Evolutionary conservation across 345 rosid genomes (phyloP).

Genomic region (Mallotus nudiflorus): DNA sequence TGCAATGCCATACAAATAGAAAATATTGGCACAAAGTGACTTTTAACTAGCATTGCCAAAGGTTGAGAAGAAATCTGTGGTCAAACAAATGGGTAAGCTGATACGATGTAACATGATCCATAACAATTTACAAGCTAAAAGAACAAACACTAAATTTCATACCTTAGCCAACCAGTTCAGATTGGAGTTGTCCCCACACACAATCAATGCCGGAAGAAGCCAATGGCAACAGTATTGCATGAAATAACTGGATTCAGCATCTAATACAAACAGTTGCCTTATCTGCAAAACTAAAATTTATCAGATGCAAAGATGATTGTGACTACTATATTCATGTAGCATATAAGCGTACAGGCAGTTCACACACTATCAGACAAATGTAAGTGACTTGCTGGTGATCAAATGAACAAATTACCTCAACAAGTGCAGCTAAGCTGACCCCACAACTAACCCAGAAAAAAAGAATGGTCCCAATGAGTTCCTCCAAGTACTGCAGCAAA

Average conservation of each 20-base stretch:
- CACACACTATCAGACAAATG: slow-evolving; percentile 12
- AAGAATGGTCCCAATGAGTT: slow-evolving; percentile 74
- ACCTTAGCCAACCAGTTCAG: slow-evolving; percentile 84
- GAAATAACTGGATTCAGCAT: slow-evolving; percentile 70
- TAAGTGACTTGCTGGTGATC: slow-evolving; percentile 9
- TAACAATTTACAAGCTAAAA: neutral
- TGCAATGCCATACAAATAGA: slow-evolving; percentile 73
- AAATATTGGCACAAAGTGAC: slow-evolving; percentile 85
- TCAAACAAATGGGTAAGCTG: slow-evolving; percentile 23
- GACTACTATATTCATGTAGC: neutral
- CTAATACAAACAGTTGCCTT: slow-evolving; percentile 59
- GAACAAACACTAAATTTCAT: neutral
- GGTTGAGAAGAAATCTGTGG: slow-evolving; percentile 73
- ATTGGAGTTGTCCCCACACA: slow-evolving; percentile 57
- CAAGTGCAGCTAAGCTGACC: slow-evolving; percentile 81
- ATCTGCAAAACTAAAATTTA: slow-evolving; percentile 44
- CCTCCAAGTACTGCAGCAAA: slow-evolving; percentile 76
- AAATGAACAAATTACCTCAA: slow-evolving; percentile 60
- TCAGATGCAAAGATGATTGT: neutral
- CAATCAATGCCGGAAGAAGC: slow-evolving; percentile 86
- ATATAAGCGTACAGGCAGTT: neutral
- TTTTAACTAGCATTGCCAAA: slow-evolving; percentile 52
- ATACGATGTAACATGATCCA: neutral
- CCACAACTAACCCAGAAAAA: slow-evolving; percentile 86
- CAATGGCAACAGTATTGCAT: slow-evolving; percentile 77